A percentile compares a stretch with the other conserved stretches of the same genome.
phyloP scores from a whole-genome alignment of 2,329 filamentous ascomycete species.

The Stachybotrys chlorohalonatus region DNA sequence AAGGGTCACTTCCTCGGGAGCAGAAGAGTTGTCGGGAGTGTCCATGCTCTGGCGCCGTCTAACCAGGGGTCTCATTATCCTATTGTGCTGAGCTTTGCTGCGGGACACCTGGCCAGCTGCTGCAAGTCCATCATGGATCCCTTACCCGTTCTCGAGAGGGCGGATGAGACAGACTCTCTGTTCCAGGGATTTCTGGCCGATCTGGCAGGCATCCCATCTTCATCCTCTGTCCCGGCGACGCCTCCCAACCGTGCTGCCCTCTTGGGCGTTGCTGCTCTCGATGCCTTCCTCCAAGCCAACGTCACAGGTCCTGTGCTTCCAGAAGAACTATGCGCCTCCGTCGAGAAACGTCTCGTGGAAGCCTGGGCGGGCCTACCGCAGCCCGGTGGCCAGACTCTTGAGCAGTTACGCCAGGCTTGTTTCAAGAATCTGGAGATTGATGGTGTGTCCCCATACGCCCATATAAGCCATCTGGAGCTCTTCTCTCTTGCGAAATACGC shows the following conservation, averaged over 20 bases:
- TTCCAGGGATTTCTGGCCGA: neutral
- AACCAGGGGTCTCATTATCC: neutral
- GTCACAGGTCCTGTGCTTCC: constrained; percentile 77
- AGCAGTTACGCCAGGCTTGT: constrained; percentile 44
- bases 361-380: constrained; percentile 19
- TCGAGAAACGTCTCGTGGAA: constrained; percentile 30
- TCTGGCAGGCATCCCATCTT: neutral
- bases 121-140: neutral
- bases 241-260: constrained; percentile 1
- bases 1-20: too few relatives aligned
- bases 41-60: too few relatives aligned
- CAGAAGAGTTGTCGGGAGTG: too few relatives aligned
- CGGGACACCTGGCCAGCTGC: neutral
- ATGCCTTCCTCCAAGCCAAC: constrained; percentile 77
- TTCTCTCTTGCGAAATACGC: constrained; percentile 59
- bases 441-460: constrained; percentile 75
- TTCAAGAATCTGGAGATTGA: constrained; percentile 67
- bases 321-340: constrained; percentile 6
- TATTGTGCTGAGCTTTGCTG: neutral
- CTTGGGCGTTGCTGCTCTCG: constrained; percentile 37
- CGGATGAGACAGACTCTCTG: neutral
- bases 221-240: constrained; percentile 1
- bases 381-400: constrained; percentile 13
- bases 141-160: neutral
- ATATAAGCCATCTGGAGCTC: constrained; percentile 77